phyloP scores from a whole-genome alignment of 257 asterid species.

The Lavandula angustifolia region DNA sequence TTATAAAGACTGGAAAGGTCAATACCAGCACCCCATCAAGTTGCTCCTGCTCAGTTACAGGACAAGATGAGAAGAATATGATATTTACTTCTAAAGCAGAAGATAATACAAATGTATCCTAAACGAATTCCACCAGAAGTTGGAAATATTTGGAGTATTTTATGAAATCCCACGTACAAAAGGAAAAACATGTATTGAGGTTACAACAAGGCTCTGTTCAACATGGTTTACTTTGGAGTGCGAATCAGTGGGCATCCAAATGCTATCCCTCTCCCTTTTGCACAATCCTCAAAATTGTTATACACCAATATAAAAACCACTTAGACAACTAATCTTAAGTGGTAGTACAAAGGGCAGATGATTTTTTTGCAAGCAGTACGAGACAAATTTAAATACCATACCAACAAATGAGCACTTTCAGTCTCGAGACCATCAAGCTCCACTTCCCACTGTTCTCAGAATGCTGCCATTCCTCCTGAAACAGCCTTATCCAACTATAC shows the following conservation, averaged over 20 bases:
- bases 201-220: constrained; percentile 3
- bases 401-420: constrained; percentile 83
- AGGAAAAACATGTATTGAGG: background rate
- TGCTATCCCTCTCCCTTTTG: background rate
- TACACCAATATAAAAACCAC: background rate
- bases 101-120: constrained; percentile 12
- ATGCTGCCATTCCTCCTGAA: constrained; percentile 68
- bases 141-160: background rate
- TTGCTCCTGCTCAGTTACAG: constrained; percentile 69
- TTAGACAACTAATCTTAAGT: constrained; percentile 15
- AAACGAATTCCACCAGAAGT: background rate
- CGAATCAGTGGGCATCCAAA: constrained; percentile 8
- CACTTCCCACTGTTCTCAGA: constrained; percentile 85
- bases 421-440: constrained; percentile 87
- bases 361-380: constrained; percentile 1
- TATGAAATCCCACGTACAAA: background rate
- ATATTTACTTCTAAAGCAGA: constrained; percentile 21
- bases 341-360: constrained; percentile 4
- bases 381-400: constrained; percentile 34
- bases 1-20: constrained; percentile 87
- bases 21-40: constrained; percentile 96
- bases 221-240: background rate
- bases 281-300: constrained; percentile 2
- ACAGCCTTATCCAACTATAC: constrained; percentile 81
- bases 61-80: background rate